These are phyloP conservation scores for Metschnikowia borealis DNA, from an alignment of 805 yeast species.

Conservation along the genomic window DNA sequence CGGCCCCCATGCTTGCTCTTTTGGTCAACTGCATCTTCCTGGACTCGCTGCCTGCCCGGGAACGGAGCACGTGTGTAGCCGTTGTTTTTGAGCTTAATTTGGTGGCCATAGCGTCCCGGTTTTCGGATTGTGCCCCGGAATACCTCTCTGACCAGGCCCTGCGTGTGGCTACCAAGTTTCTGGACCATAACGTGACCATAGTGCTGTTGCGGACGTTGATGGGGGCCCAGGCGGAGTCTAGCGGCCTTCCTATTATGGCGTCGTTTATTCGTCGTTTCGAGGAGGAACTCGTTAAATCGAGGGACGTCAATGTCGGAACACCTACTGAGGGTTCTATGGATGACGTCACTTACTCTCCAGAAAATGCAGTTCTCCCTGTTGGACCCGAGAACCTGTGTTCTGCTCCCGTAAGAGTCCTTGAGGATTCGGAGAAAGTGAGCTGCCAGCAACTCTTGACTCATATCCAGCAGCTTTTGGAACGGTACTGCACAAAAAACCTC, in stretches of 20 bases:
- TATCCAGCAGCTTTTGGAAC: constrained; percentile 2
- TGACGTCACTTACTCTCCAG: no score
- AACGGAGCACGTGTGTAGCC: constrained; percentile 10
- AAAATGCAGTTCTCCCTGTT: no score
- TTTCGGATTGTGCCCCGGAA: constrained; percentile 12
- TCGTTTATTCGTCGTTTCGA: constrained; percentile 33
- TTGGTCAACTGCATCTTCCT: constrained; percentile 10
- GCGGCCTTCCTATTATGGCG: constrained; percentile 35
- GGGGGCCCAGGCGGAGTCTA: not conserved
- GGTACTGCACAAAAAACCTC: constrained; percentile 1
- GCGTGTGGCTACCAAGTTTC: constrained; percentile 5
- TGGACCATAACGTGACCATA: constrained; percentile 11
- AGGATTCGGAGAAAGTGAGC: no score
- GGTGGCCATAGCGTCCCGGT: constrained; percentile 9
- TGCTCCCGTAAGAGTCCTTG: no score
- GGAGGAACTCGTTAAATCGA: not conserved
- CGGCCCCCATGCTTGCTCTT: constrained; percentile 10
- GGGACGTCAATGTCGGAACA: no score
- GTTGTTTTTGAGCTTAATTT: constrained; percentile 14
- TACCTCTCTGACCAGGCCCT: constrained; percentile 5
- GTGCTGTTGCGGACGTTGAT: constrained; percentile 3
- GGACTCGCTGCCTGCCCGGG: constrained; percentile 3
- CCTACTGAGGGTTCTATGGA: no score
- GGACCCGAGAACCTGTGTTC: no score
- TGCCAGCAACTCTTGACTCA: constrained; percentile 1